phyloP scores from a whole-genome alignment of 1,139 yeast genomes.

The Saccharomyces pastorianus region DNA sequence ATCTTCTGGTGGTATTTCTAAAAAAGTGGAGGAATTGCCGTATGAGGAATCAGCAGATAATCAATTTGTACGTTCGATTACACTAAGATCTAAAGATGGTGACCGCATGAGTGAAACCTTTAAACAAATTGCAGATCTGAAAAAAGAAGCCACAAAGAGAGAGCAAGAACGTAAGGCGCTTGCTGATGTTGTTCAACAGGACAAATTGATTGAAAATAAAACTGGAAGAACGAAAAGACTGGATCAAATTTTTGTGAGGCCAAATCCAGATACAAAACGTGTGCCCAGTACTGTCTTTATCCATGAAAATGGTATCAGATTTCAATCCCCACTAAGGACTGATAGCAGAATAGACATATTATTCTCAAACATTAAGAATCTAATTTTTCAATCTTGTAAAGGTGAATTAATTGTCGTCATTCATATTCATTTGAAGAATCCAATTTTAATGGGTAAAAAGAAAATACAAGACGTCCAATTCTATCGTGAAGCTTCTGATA shows the following conservation, averaged over 20 bases:
- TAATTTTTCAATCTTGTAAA: slow-evolving; percentile 92
- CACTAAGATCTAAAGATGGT: slow-evolving; percentile 82
- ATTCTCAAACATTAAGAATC: slow-evolving; percentile 83
- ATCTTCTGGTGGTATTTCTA: slow-evolving; percentile 59
- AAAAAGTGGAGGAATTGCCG: slow-evolving; percentile 72
- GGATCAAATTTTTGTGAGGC: slow-evolving; percentile 85
- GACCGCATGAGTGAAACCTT: slow-evolving; percentile 88
- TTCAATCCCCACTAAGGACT: slow-evolving; percentile 71
- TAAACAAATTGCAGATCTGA: slow-evolving; percentile 84
- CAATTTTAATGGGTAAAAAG: slow-evolving; percentile 91
- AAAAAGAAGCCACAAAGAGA: slow-evolving; percentile 83
- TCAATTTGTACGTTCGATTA: slow-evolving; percentile 78
- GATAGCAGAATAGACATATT: slow-evolving; percentile 85
- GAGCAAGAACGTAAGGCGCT: slow-evolving; percentile 86
- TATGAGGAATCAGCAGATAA: slow-evolving; percentile 84
- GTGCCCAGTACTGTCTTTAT: slow-evolving; percentile 85
- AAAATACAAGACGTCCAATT: slow-evolving; percentile 94
- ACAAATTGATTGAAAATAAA: slow-evolving; percentile 71
- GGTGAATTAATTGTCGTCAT: slow-evolving; percentile 89
- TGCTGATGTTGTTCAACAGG: slow-evolving; percentile 94
- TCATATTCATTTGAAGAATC: slow-evolving; percentile 86
- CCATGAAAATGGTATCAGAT: slow-evolving; percentile 93
- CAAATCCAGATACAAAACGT: slow-evolving; percentile 93
- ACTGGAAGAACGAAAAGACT: slow-evolving; percentile 76
- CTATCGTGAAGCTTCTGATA: slow-evolving; percentile 93